Evolutionary conservation across 257 asterid species (phyloP).

Genomic region (Solanum arcanum): DNA sequence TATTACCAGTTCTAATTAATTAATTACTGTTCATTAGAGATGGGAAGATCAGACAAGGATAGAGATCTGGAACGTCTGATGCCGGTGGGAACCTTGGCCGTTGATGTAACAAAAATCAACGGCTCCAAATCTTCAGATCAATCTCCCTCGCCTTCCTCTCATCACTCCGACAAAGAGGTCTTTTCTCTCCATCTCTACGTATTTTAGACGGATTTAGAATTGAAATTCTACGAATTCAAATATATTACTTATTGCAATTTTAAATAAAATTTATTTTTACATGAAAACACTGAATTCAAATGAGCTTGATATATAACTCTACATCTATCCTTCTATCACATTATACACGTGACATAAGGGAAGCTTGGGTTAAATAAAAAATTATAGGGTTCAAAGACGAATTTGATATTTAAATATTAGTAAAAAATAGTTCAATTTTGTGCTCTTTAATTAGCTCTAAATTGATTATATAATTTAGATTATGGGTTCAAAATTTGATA

Average conservation of each 20-base stretch:
- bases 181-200: neutral
- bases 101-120: neutral
- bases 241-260: neutral
- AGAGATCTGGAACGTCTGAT: conserved; percentile 9
- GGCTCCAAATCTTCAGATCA: neutral
- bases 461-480: neutral
- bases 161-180: conserved; percentile 10
- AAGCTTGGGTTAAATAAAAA: neutral
- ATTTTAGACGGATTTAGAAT: neutral
- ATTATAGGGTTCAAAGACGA: neutral
- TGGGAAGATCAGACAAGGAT: conserved; percentile 3
- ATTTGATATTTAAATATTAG: neutral
- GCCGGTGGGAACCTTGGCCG: neutral
- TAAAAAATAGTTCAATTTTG: neutral
- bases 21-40: neutral
- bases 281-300: neutral
- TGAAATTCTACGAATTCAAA: neutral
- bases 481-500: neutral
- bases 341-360: neutral
- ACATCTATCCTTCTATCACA: neutral
- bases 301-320: neutral
- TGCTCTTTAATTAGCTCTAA: neutral
- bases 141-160: neutral
- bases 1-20: neutral
- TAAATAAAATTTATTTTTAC: neutral